Evolutionary conservation across 345 rosid genomes (phyloP).

Genomic region (Camelina hispida): DNA sequence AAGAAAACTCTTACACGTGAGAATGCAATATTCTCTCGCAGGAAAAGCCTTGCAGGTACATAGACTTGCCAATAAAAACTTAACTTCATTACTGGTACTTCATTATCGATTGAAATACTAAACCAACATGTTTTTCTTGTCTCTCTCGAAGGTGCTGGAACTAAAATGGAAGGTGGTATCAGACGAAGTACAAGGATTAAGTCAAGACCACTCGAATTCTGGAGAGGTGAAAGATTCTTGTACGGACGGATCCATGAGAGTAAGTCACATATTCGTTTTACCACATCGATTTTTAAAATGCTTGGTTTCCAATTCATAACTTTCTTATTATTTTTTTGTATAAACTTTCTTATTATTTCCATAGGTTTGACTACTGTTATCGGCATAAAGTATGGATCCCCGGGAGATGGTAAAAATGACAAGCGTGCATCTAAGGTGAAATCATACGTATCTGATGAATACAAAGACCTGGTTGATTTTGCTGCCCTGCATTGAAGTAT

Average conservation of each 20-base stretch:
- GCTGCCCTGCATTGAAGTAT: slow-evolving; percentile 54
- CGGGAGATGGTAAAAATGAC: slow-evolving; percentile 46
- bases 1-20: slow-evolving; percentile 47
- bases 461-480: slow-evolving; percentile 61
- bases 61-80: slow-evolving; percentile 35
- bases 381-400: slow-evolving; percentile 76
- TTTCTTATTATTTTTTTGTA: background rate
- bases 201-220: slow-evolving; percentile 88
- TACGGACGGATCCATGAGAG: slow-evolving; percentile 88
- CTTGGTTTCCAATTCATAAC: slow-evolving; percentile 1
- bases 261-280: slow-evolving; percentile 50
- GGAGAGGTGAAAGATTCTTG: slow-evolving; percentile 95
- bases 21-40: slow-evolving; percentile 46
- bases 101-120: slow-evolving; percentile 16
- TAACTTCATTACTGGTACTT: slow-evolving; percentile 1
- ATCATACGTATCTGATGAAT: slow-evolving; percentile 75
- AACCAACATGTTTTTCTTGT: background rate
- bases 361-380: slow-evolving; percentile 85
- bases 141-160: slow-evolving; percentile 60
- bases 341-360: background rate
- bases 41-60: slow-evolving; percentile 92
- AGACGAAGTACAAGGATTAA: slow-evolving; percentile 88
- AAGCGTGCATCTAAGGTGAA: slow-evolving; percentile 62
- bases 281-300: background rate
- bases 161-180: slow-evolving; percentile 60